These are phyloP conservation scores for Aspergillus calidoustus DNA, from an alignment of 2,329 filamentous ascomycete genomes.

Conservation along the genomic window DNA sequence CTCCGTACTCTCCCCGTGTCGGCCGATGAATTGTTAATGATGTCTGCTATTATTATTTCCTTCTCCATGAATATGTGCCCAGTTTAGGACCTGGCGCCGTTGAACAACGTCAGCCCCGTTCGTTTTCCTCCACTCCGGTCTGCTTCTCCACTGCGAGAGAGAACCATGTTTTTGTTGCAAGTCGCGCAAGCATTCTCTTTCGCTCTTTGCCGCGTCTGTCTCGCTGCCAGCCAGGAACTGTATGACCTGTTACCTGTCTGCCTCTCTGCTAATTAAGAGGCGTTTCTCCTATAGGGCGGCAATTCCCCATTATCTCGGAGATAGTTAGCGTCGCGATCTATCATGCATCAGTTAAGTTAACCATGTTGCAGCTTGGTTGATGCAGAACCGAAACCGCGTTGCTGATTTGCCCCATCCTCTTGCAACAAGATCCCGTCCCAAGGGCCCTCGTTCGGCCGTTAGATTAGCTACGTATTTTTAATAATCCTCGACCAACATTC, in stretches of 20 bases:
- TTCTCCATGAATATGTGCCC: slow-evolving; percentile 3
- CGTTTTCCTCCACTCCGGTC: slow-evolving; percentile 22
- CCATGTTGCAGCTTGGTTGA: slow-evolving; percentile 11
- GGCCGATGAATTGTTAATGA: slow-evolving; percentile 18
- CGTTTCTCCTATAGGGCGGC: slow-evolving; percentile 2
- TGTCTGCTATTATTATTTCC: not conserved
- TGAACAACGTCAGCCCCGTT: slow-evolving; percentile 20
- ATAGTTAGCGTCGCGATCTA: slow-evolving; percentile 13
- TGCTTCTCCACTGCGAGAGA: slow-evolving; percentile 24
- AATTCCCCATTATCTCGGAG: slow-evolving; percentile 2
- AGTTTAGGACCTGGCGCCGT: slow-evolving; percentile 26
- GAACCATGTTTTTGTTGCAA: slow-evolving; percentile 26
- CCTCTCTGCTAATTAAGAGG: slow-evolving; percentile 4
- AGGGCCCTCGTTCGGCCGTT: slow-evolving; percentile 6
- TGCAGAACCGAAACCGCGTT: slow-evolving; percentile 12
- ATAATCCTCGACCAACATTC: not conserved
- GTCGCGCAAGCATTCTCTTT: slow-evolving; percentile 4
- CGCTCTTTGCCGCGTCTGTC: slow-evolving; percentile 7
- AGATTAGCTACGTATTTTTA: slow-evolving; percentile 1
- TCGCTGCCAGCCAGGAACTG: not conserved
- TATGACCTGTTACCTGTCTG: slow-evolving; percentile 1
- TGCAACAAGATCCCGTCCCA: slow-evolving; percentile 17
- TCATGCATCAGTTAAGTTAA: slow-evolving; percentile 15
- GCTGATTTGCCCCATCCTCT: slow-evolving; percentile 14
- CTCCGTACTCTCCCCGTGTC: slow-evolving; percentile 16